phyloP scores from a whole-genome alignment of 2,329 filamentous ascomycete species.

The Pyrenochaeta sp. region DNA sequence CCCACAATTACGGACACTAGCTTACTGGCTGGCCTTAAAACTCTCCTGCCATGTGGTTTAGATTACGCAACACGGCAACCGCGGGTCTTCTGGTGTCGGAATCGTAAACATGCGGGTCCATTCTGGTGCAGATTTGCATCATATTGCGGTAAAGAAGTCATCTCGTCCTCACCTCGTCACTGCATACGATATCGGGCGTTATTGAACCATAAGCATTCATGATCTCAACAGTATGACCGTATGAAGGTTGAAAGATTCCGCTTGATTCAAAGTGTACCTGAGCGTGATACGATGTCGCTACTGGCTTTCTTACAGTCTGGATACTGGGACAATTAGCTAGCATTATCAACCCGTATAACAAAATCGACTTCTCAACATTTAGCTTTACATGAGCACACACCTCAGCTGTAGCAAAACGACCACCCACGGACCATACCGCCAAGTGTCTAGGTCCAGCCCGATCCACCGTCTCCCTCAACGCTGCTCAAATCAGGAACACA shows the following conservation, averaged over 20 bases:
- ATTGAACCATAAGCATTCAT: background rate
- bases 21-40: background rate
- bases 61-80: background rate
- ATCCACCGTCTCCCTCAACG: background rate
- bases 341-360: background rate
- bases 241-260: background rate
- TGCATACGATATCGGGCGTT: background rate
- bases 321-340: background rate
- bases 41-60: background rate
- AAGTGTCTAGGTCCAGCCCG: background rate
- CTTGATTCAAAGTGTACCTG: background rate
- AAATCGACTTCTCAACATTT: background rate
- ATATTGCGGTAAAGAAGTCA: background rate
- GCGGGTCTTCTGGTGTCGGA: background rate
- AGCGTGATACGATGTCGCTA: background rate
- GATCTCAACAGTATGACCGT: background rate
- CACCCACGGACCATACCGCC: background rate
- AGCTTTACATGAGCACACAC: background rate
- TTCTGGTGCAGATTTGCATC: background rate
- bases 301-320: background rate
- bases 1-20: background rate
- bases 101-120: background rate
- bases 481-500: background rate
- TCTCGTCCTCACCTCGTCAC: background rate
- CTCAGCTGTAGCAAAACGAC: background rate